Conservation (phyloP, 2,329 filamentous ascomycete genomes). For the Chaetomiaceae sp. region DNA sequence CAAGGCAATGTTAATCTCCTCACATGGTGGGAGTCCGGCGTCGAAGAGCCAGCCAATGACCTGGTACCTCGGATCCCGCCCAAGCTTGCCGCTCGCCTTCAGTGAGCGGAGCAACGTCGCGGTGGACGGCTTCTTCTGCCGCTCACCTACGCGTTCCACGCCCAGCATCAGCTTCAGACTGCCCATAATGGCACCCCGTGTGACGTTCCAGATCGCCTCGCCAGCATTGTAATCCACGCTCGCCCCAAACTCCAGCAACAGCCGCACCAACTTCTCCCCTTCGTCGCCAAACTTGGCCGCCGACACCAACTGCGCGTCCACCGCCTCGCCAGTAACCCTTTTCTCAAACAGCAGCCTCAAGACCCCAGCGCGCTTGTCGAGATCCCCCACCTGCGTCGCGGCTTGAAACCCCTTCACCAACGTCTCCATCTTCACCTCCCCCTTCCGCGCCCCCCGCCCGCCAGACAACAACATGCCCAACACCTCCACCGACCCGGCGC, state of each 20-base stretch:
- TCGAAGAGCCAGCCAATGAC: constrained; percentile 48
- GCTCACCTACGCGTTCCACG: constrained; percentile 37
- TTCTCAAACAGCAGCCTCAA: constrained; percentile 47
- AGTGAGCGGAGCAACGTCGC: constrained; percentile 46
- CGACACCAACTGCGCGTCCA: constrained; percentile 50
- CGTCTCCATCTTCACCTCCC: constrained; percentile 36
- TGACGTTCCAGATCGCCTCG: constrained; percentile 51
- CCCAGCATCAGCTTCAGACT: constrained; percentile 50
- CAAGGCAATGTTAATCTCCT: constrained; percentile 48
- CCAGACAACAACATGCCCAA: constrained; percentile 48
- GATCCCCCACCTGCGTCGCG: constrained; percentile 47
- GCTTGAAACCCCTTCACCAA: constrained; percentile 51
- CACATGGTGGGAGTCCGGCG: constrained; percentile 44
- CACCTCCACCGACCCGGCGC: constrained; percentile 45
- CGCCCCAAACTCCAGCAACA: constrained; percentile 49
- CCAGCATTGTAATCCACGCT: constrained; percentile 51
- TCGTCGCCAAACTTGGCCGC: constrained; percentile 48
- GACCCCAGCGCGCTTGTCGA: constrained; percentile 44
- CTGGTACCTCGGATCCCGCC: constrained; percentile 42
- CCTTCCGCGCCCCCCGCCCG: constrained; percentile 38
- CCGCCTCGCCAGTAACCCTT: constrained; percentile 46
- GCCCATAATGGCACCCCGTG: constrained; percentile 45
- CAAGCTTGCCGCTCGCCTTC: constrained; percentile 50
- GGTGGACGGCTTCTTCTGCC: constrained; percentile 43
- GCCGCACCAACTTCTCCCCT: constrained; percentile 43